These are phyloP conservation scores for Apiospora hydei DNA, from an alignment of 2,329 filamentous ascomycete species.

Conservation along the genomic window DNA sequence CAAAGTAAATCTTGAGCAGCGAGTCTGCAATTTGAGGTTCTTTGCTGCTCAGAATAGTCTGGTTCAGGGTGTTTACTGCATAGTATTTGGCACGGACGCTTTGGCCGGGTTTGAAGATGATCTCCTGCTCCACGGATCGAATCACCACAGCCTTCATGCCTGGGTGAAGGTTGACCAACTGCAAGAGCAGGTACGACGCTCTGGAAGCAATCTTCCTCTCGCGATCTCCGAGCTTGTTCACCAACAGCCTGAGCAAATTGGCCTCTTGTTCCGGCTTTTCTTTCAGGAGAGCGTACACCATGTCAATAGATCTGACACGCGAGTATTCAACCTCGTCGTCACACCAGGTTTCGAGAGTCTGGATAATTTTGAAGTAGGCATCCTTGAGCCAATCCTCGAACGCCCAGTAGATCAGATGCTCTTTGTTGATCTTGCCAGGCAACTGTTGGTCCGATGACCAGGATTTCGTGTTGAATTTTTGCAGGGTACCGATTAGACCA, in stretches of 20 bases:
- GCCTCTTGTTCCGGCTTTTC: conserved; percentile 98
- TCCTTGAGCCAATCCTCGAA: conserved; percentile 97
- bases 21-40: conserved; percentile 83
- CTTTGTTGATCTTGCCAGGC: conserved; percentile 75
- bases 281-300: conserved; percentile 88
- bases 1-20: conserved; percentile 90
- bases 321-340: conserved; percentile 96
- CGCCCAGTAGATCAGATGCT: conserved; percentile 85
- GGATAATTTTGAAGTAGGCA: conserved; percentile 90
- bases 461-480: conserved; percentile 59
- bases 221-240: conserved; percentile 96
- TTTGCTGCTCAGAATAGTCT: conserved; percentile 87
- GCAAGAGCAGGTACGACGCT: conserved; percentile 90
- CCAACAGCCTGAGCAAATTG: conserved; percentile 86
- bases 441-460: conserved; percentile 77
- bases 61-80: conserved; percentile 94
- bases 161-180: conserved; percentile 87
- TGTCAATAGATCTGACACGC: conserved; percentile 84
- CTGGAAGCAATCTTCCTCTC: conserved; percentile 95
- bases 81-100: conserved; percentile 92
- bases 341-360: conserved; percentile 90
- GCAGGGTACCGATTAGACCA: conserved; percentile 73
- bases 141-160: conserved; percentile 93
- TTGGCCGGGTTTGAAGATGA: conserved; percentile 87
- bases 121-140: conserved; percentile 83